phyloP scores from a whole-genome alignment of 1,284 basidiomycete species.

The Irpex lacteus region DNA sequence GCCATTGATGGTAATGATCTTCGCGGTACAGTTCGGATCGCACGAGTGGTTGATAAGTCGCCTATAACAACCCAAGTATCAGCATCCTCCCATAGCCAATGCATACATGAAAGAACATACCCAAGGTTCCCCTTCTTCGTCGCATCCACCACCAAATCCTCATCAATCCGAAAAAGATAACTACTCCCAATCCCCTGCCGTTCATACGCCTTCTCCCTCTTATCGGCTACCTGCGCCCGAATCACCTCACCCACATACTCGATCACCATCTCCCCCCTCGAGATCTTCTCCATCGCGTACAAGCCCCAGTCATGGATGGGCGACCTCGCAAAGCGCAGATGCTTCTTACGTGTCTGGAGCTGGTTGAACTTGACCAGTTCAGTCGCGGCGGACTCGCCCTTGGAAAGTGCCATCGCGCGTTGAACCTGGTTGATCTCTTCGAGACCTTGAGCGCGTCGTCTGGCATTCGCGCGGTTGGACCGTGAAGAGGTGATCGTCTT shows the following conservation, averaged over 20 bases:
- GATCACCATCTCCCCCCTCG: conserved; percentile 97
- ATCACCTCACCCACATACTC: conserved; percentile 99
- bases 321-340: conserved; percentile 91
- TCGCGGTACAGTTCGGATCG: conserved; percentile 96
- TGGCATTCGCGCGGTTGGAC: conserved; percentile 92
- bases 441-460: conserved; percentile 89
- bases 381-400: conserved; percentile 66
- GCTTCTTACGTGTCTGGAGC: conserved; percentile 96
- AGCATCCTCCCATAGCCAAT: not conserved
- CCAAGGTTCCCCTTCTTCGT: conserved; percentile 98
- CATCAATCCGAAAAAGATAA: conserved; percentile 92
- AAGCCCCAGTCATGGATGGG: conserved; percentile 99
- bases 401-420: conserved; percentile 69
- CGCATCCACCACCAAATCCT: conserved; percentile 93
- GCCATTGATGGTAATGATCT: conserved; percentile 97
- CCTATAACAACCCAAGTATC: conserved; percentile 38
- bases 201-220: conserved; percentile 96
- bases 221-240: conserved; percentile 93
- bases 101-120: conserved; percentile 45
- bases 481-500: conserved; percentile 76
- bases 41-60: conserved; percentile 97
- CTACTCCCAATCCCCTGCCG: conserved; percentile 93
- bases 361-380: conserved; percentile 96
- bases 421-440: conserved; percentile 91
- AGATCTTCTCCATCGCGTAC: conserved; percentile 94